A percentile compares a stretch with the other conserved stretches of the same genome.
These are phyloP conservation scores for Tetrastigma voinierianum DNA, from an alignment of 164 flowering plant species.

Conservation along the genomic window DNA sequence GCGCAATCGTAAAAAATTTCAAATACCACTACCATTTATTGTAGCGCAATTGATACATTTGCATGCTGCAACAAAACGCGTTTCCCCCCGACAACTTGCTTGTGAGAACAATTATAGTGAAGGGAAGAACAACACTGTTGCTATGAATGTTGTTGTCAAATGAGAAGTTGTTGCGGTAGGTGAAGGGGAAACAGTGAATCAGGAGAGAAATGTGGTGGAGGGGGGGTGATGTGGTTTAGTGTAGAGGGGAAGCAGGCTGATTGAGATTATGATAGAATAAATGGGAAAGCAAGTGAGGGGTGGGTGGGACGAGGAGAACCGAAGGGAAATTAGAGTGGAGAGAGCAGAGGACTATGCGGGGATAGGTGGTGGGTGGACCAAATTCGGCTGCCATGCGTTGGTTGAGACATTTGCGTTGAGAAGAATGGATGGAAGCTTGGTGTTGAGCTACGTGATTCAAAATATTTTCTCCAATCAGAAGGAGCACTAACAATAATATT, in stretches of 20 bases:
- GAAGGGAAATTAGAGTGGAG: too few species aligned
- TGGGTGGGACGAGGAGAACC: conserved; percentile 21
- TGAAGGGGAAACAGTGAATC: too few species aligned
- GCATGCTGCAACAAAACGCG: too few species aligned
- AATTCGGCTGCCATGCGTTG: conserved; percentile 34
- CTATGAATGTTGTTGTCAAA: too few species aligned
- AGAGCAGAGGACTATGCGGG: too few species aligned
- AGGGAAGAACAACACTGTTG: conserved; percentile 16
- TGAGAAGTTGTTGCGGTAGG: conserved; percentile 14
- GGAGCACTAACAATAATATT: too few species aligned
- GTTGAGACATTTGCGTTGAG: conserved; percentile 38
- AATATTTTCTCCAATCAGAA: too few species aligned
- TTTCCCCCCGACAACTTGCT: too few species aligned
- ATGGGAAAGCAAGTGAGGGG: conserved; percentile 24
- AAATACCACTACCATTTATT: too few species aligned
- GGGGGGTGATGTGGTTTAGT: conserved; percentile 29
- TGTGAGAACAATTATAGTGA: conserved; percentile 10
- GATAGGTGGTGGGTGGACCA: conserved; percentile 27
- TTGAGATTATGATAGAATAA: conserved; percentile 33
- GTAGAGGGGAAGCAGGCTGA: conserved; percentile 37
- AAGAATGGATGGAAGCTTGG: conserved; percentile 36
- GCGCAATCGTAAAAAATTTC: too few species aligned
- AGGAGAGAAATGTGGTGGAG: too few species aligned
- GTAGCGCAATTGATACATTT: too few species aligned
- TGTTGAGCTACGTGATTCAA: conserved; percentile 25